Evolutionary conservation across 768 basidiomycete species (phyloP).

Genomic region (Piloderma croceum): DNA sequence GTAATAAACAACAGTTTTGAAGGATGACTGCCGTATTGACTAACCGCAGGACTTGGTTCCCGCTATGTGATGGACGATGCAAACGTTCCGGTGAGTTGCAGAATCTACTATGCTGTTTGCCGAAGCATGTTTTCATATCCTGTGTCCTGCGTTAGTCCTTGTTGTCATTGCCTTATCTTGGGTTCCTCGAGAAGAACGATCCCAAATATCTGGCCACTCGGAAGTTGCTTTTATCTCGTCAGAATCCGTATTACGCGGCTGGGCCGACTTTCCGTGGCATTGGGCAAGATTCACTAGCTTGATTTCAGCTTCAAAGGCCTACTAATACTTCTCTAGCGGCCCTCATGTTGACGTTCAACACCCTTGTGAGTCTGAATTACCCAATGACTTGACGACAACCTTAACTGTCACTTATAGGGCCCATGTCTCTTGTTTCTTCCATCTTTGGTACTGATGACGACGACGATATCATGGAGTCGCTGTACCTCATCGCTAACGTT

Average conservation of each 20-base stretch:
- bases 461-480: slow-evolving; percentile 52
- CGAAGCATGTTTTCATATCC: background rate
- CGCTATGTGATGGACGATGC: slow-evolving; percentile 83
- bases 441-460: slow-evolving; percentile 75
- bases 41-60: slow-evolving; percentile 50
- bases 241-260: slow-evolving; percentile 66
- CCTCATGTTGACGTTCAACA: slow-evolving; percentile 70
- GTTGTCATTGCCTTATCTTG: slow-evolving; percentile 74
- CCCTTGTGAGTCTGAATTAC: slow-evolving; percentile 42
- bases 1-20: slow-evolving; percentile 22
- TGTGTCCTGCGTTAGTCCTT: slow-evolving; percentile 54
- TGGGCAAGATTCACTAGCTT: slow-evolving; percentile 41
- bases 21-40: background rate
- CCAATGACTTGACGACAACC: background rate
- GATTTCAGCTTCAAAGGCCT: no score
- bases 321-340: no score
- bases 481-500: slow-evolving; percentile 68
- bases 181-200: slow-evolving; percentile 59
- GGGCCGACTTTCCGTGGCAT: slow-evolving; percentile 62
- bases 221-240: slow-evolving; percentile 50
- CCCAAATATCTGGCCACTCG: slow-evolving; percentile 61
- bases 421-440: slow-evolving; percentile 73
- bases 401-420: slow-evolving; percentile 36
- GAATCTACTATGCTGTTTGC: background rate
- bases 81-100: slow-evolving; percentile 63